Evolutionary conservation across 1,284 basidiomycete species (phyloP).

Genomic region (Hemileia vastatrix): DNA sequence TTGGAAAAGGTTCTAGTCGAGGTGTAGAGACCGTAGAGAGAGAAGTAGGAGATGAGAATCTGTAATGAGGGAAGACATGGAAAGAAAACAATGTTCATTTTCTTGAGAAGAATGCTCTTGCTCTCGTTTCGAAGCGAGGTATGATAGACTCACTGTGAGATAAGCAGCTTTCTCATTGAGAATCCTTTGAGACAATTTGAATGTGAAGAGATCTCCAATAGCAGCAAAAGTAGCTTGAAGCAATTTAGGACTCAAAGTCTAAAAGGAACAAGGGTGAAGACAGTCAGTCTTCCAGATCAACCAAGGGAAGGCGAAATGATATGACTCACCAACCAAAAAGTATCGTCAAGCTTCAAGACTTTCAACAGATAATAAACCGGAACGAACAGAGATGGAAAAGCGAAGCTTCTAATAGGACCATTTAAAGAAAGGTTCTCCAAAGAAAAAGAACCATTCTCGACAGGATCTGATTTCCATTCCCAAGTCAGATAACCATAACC

Average conservation of each 20-base stretch:
- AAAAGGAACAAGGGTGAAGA: conserved; percentile 11
- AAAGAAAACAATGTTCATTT: background rate
- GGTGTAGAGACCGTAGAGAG: conserved; percentile 74
- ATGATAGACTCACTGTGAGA: conserved; percentile 52
- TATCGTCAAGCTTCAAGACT: conserved; percentile 50
- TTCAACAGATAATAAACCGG: conserved; percentile 66
- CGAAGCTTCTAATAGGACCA: conserved; percentile 43
- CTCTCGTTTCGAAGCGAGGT: conserved; percentile 4
- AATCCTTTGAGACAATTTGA: conserved; percentile 55
- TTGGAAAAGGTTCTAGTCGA: conserved; percentile 85
- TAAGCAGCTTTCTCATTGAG: conserved; percentile 56
- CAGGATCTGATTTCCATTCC: conserved; percentile 51
- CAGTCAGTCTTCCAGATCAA: background rate
- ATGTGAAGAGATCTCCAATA: conserved; percentile 66
- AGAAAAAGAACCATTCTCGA: conserved; percentile 31
- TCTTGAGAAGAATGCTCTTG: background rate
- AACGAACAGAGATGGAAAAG: conserved; percentile 55
- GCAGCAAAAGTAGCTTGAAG: conserved; percentile 72
- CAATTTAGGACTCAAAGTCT: conserved; percentile 57
- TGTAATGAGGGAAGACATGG: conserved; percentile 41
- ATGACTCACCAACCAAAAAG: conserved; percentile 51
- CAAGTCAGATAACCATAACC: conserved; percentile 87
- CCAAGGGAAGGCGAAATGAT: conserved; percentile 21
- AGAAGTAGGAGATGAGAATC: conserved; percentile 71
- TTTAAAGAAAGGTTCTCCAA: conserved; percentile 25